Percentiles rank a stretch among this genome's conserved stretches.
These are phyloP conservation scores for Primulina tabacum DNA, from an alignment of 257 asterid genomes.

Conservation along the genomic window DNA sequence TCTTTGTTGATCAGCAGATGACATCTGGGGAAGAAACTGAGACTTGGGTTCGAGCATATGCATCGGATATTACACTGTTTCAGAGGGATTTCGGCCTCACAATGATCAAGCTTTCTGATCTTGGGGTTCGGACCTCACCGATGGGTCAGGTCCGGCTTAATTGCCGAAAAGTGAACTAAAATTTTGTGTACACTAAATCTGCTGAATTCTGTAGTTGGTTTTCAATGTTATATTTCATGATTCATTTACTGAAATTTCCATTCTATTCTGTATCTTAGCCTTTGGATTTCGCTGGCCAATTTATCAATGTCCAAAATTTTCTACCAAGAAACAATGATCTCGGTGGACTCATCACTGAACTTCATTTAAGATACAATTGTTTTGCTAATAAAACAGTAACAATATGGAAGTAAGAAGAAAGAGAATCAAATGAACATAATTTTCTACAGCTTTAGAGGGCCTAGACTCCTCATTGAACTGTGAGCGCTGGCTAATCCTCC, in stretches of 20 bases:
- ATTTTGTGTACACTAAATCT: slow-evolving; percentile 2
- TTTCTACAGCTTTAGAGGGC: slow-evolving; percentile 54
- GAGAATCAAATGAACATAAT: slow-evolving; percentile 12
- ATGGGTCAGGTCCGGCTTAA: slow-evolving; percentile 57
- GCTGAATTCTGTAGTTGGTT: slow-evolving; percentile 4
- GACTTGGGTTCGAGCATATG: slow-evolving; percentile 60
- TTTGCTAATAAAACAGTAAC: slow-evolving; percentile 21
- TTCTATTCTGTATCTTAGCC: not conserved
- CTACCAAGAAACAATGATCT: slow-evolving; percentile 2
- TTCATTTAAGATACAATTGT: slow-evolving; percentile 15
- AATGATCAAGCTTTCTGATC: slow-evolving; percentile 73
- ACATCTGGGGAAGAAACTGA: slow-evolving; percentile 49
- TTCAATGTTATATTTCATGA: not conserved
- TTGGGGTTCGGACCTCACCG: slow-evolving; percentile 39
- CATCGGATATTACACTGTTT: slow-evolving; percentile 51
- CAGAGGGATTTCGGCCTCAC: slow-evolving; percentile 52
- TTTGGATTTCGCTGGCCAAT: not conserved
- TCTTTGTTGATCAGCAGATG: slow-evolving; percentile 69
- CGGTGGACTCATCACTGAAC: not conserved
- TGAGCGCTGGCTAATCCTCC: slow-evolving; percentile 30
- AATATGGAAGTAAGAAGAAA: slow-evolving; percentile 10
- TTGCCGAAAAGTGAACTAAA: slow-evolving; percentile 47
- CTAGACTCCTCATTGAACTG: slow-evolving; percentile 48
- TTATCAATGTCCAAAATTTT: not conserved
- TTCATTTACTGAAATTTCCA: not conserved